A percentile compares a stretch with the other conserved stretches of the same genome.
Conservation (phyloP, 805 yeast species). For the Myxozyma lipomycoides region DNA sequence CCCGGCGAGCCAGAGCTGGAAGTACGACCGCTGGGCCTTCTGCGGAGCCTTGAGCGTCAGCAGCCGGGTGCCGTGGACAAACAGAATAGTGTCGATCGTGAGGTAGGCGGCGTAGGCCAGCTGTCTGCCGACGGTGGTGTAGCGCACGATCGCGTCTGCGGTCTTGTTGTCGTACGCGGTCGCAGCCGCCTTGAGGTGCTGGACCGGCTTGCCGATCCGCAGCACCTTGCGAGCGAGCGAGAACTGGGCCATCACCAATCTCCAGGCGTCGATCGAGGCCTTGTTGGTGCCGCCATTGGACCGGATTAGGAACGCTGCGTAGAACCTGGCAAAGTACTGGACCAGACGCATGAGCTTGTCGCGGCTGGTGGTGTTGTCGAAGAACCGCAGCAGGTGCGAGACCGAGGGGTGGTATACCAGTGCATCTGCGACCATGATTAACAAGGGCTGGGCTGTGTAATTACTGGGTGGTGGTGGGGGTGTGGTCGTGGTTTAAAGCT, state of each 20-base stretch:
- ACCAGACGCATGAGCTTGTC: slow-evolving; percentile 75
- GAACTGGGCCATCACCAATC: slow-evolving; percentile 57
- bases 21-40: slow-evolving; percentile 54
- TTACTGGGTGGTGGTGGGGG: background rate
- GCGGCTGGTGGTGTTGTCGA: slow-evolving; percentile 68
- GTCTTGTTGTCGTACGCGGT: slow-evolving; percentile 67
- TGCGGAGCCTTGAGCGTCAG: slow-evolving; percentile 38
- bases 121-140: slow-evolving; percentile 39
- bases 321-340: slow-evolving; percentile 75
- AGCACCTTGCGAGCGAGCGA: slow-evolving; percentile 75
- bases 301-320: slow-evolving; percentile 57
- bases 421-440: slow-evolving; percentile 63
- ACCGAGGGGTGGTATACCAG: slow-evolving; percentile 71
- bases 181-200: slow-evolving; percentile 63
- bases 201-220: slow-evolving; percentile 76
- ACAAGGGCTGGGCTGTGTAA: too few relatives aligned
- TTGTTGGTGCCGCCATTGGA: slow-evolving; percentile 47
- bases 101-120: slow-evolving; percentile 38
- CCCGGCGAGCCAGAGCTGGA: slow-evolving; percentile 74
- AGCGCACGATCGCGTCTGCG: slow-evolving; percentile 53
- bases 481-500: background rate
- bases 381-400: slow-evolving; percentile 55
- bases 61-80: slow-evolving; percentile 49
- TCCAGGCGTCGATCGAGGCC: slow-evolving; percentile 48
- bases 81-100: slow-evolving; percentile 39